A percentile compares a stretch with the other conserved stretches of the same genome.
Conservation (phyloP, 768 basidiomycete genomes). For the Xerocomellus intermedius region DNA sequence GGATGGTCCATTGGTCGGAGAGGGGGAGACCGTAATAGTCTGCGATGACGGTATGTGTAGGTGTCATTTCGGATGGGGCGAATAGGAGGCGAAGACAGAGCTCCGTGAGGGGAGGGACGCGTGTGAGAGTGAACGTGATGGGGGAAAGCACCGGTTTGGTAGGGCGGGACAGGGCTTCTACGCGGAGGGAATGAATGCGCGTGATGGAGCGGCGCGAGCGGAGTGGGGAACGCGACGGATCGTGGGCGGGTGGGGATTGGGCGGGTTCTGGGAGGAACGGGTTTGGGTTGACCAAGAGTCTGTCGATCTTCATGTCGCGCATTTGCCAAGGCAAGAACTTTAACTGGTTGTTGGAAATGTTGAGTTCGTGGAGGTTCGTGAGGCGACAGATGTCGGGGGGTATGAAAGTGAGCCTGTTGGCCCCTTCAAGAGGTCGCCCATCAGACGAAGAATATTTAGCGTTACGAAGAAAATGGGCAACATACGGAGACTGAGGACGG, state of each 20-base stretch:
- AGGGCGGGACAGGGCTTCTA: not conserved
- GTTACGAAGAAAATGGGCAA: conserved; percentile 7
- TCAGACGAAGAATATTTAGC: not conserved
- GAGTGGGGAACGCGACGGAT: not conserved
- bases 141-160: conserved; percentile 20
- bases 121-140: conserved; percentile 18
- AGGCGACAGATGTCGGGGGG: conserved; percentile 64
- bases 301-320: conserved; percentile 50
- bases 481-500: conserved; percentile 64
- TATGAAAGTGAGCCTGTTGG: conserved; percentile 52
- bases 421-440: conserved; percentile 38
- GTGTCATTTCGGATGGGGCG: conserved; percentile 16
- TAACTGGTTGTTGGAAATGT: conserved; percentile 58
- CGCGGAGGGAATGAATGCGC: conserved; percentile 10
- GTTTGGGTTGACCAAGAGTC: conserved; percentile 54
- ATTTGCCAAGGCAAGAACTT: conserved; percentile 66
- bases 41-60: conserved; percentile 15
- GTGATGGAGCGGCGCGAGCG: conserved; percentile 14
- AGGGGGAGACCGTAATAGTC: conserved; percentile 33
- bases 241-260: conserved; percentile 4
- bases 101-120: conserved; percentile 35
- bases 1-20: conserved; percentile 28
- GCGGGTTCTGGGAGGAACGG: conserved; percentile 48
- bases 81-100: conserved; percentile 39
- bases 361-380: conserved; percentile 54